Evolutionary conservation across 352 stramenopile genomes (phyloP), one percentile per base, ranked within the genome.

Genomic region (Phytopythium kandeliae): DNA sequence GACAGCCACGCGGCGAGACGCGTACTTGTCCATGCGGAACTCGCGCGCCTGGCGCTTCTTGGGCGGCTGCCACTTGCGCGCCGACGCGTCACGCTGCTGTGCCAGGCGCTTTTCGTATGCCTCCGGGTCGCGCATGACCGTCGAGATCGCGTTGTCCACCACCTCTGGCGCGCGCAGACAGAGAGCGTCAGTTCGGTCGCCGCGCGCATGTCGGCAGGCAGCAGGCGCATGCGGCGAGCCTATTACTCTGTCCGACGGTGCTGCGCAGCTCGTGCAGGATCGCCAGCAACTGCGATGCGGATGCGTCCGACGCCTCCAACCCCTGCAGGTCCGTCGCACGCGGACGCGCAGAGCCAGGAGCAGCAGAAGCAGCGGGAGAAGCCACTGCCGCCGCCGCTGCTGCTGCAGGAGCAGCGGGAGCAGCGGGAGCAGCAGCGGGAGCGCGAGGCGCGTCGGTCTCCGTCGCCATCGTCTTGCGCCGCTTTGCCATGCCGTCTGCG

Each of bases 21-120:
- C 63, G 60, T 95, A 96, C 48, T 86, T 93, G 57, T 62, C 73
- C 68, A 93, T 89, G 30, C 70, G 56, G 54, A 91, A 91, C 54
- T 78, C 77, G 36, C 78, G 77, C 55, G 80, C 71, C 58, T 80
- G 76, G 43, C 76, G 69, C 58, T 88, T 86, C 38, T 78, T 78
- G 33, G 71, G 64, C 28, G 60, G 64, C 24, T 76, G 41, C 31
- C 63, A 61, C 41, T 61, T 63, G 47, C 67, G 53, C 42, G 62
- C 69, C 49, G 28, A 31, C 4, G 5, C 19, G 36, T 19, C 30
- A 22, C 22, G 42, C 45, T 28, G 40, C 17, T 55, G 34, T 9
- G 22, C 50, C n/a, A 58, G 33, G 12, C 63, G 50, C 28, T 57
- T 30, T 17, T 46, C 15, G 51, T 54, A 34, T 30, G 31, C 28